A percentile compares a stretch with the other conserved stretches of the same genome.
Conservation (phyloP, 257 asterid genomes). For the Penstemon newberryi region DNA sequence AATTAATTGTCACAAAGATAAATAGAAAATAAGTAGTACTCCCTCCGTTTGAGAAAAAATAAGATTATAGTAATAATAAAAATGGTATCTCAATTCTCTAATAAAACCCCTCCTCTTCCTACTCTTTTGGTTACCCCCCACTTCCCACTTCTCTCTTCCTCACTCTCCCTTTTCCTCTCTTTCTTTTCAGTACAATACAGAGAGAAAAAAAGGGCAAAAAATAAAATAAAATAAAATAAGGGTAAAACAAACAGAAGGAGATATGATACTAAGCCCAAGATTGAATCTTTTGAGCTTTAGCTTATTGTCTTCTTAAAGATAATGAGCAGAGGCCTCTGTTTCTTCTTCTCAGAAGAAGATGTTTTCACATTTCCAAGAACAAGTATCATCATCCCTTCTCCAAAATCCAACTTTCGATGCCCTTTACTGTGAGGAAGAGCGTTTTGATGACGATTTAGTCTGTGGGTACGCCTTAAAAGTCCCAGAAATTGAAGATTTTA, state of each 20-base stretch:
- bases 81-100: conserved; percentile 30
- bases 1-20: too few relatives aligned
- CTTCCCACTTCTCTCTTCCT: conserved; percentile 19
- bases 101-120: conserved; percentile 57
- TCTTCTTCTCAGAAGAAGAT: conserved; percentile 63
- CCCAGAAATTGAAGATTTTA: conserved; percentile 29
- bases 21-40: too few relatives aligned
- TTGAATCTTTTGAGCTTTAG: conserved; percentile 38
- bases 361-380: conserved; percentile 39
- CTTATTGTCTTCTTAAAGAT: conserved; percentile 37
- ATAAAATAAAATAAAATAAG: conserved; percentile 17
- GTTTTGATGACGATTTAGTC: too few relatives aligned
- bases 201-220: conserved; percentile 24
- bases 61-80: too few relatives aligned
- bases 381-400: too few relatives aligned
- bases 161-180: background rate
- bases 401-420: too few relatives aligned
- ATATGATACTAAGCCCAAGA: conserved; percentile 59
- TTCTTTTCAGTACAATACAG: conserved; percentile 28
- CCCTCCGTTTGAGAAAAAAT: too few relatives aligned
- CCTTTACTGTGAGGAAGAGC: too few relatives aligned
- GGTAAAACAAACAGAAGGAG: conserved; percentile 24
- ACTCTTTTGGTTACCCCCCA: conserved; percentile 34
- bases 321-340: conserved; percentile 50
- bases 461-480: conserved; percentile 19